Evolutionary conservation across 2,329 filamentous ascomycete genomes (phyloP), one percentile per base, ranked within the genome.

Genomic region (Aspergillus tanneri): DNA sequence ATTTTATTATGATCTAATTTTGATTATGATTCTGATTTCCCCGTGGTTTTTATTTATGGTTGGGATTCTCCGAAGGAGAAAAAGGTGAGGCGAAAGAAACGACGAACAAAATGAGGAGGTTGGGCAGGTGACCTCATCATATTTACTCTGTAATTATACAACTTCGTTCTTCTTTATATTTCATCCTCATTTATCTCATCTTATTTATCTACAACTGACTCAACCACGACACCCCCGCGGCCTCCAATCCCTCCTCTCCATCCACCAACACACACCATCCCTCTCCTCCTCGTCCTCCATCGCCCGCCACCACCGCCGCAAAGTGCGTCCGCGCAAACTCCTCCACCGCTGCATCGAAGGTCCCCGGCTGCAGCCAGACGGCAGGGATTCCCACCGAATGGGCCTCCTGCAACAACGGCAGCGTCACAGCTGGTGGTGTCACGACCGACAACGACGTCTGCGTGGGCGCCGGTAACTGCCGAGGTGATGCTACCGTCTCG

Each of bases 331-430:
- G 74, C 3, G 88, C 90, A 68, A 81, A 90, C 32, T 79, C 73
- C 53, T 96, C 65, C 18, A 90, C 86, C 49, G 83, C 82, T 43
- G 87, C 82, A 65, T 96, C 84, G 65, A 87, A 97, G 12, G 84
- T 91, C 1, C 92, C 93, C 0, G 93, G 93, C 72, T 97, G 93
- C 56, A 97, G 73, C 87, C 89, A 96, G 4, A 96, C 84, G 21
- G 88, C 80, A 14, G 82, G 79, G 36, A 95, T 74, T 3, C 90
- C 85, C 9, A 87, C 76, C 47, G 80, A 75, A 68, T 85, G 87
- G 0, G 92, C 93, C 68, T 95, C 87, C 53, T 84, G 77, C 32
- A 97, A 75, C 6, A 95, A 75, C 61, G 83, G 73, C 50, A 85
- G 78, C 1, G 93, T 96, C 23, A 88, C 83, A 2, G 78, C 71